Evolutionary conservation across 1,284 basidiomycete species (phyloP).

Genomic region (Sporisorium scitamineum): DNA sequence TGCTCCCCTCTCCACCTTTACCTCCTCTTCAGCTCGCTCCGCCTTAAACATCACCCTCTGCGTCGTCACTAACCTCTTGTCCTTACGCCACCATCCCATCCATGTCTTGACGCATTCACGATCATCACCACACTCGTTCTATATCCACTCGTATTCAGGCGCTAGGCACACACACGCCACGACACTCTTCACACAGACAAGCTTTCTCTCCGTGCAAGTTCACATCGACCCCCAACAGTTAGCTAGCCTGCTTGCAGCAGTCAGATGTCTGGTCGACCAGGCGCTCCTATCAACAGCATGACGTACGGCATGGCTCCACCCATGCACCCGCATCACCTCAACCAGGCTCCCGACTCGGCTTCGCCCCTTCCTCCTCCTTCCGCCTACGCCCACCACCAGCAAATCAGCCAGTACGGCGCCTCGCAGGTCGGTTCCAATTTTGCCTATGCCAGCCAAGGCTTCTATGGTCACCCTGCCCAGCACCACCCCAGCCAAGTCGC

Average conservation of each 20-base stretch:
- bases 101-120: not conserved
- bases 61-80: not conserved
- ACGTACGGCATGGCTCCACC: constrained; percentile 52
- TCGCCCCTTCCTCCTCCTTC: constrained; percentile 26
- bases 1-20: constrained; percentile 37
- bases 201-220: too few relatives aligned
- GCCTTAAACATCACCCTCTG: not conserved
- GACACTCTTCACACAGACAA: not conserved
- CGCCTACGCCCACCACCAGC: constrained; percentile 31
- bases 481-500: constrained; percentile 37
- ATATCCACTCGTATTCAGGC: not conserved
- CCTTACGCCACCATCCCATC: not conserved
- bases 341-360: constrained; percentile 30
- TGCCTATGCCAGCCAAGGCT: constrained; percentile 36
- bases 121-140: not conserved
- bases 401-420: constrained; percentile 43
- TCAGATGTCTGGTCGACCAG: constrained; percentile 30
- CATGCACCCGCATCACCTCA: constrained; percentile 45
- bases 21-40: constrained; percentile 3
- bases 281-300: constrained; percentile 26
- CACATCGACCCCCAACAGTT: not conserved
- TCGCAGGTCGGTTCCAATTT: constrained; percentile 38
- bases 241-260: not conserved
- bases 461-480: constrained; percentile 40
- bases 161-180: not conserved